Conservation (phyloP, 805 yeast genomes). For the Nakazawaea ernobii region DNA sequence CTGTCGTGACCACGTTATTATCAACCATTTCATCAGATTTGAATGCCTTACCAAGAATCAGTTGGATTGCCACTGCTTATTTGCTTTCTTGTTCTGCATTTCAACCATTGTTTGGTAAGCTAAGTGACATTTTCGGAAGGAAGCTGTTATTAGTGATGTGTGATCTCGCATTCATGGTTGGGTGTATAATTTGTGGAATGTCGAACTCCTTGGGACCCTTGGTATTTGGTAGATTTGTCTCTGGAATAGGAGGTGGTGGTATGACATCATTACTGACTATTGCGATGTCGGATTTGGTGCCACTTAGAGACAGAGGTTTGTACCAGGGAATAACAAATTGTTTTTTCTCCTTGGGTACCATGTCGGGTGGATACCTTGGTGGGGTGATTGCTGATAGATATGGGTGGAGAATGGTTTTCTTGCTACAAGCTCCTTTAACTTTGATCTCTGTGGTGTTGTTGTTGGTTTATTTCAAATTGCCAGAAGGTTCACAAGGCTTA, state of each 20-base stretch:
- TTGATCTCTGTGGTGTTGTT: conserved; percentile 33
- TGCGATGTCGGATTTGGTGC: conserved; percentile 72
- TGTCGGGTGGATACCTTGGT: conserved; percentile 61
- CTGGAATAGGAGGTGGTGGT: conserved; percentile 94
- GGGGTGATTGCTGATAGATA: conserved; percentile 50
- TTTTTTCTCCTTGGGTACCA: conserved; percentile 74
- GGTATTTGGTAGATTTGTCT: conserved; percentile 56
- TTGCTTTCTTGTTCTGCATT: conserved; percentile 64
- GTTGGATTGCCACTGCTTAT: conserved; percentile 74
- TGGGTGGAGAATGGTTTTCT: conserved; percentile 66
- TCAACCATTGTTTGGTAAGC: conserved; percentile 68
- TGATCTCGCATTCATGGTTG: conserved; percentile 49
- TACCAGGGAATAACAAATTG: conserved; percentile 84
- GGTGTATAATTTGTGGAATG: conserved; percentile 49
- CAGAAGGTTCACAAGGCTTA: conserved; percentile 22
- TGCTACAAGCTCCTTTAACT: conserved; percentile 51
- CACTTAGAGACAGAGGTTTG: conserved; percentile 74
- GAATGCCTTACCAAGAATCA: conserved; percentile 52
- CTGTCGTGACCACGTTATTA: conserved; percentile 61
- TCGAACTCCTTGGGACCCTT: conserved; percentile 42
- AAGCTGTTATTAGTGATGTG: conserved; percentile 47
- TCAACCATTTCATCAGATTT: conserved; percentile 66
- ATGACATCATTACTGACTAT: conserved; percentile 73
- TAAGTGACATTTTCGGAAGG: conserved; percentile 70
- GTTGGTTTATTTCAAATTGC: conserved; percentile 36